A percentile compares a stretch with the other conserved stretches of the same genome.
Evolutionary conservation across 495 filamentous ascomycete genomes (phyloP).

Genomic region (Trichoderma asperelloides): DNA sequence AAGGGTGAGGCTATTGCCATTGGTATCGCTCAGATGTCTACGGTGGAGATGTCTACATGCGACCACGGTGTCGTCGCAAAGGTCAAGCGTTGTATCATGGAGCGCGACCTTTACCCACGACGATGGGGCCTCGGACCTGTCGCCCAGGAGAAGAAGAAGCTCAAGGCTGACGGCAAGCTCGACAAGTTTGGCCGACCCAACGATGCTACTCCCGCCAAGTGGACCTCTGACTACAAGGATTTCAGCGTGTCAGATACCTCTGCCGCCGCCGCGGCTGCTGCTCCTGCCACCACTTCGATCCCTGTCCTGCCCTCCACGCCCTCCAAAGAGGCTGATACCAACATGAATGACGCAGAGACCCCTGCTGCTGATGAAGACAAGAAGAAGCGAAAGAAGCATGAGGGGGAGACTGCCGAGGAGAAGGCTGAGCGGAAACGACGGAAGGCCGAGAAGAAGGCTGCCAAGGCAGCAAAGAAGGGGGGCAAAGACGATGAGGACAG

Average conservation of each 20-base stretch:
- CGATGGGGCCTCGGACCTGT: constrained; percentile 91
- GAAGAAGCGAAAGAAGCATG: constrained; percentile 79
- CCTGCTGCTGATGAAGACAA: constrained; percentile 25
- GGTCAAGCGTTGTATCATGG: constrained; percentile 98
- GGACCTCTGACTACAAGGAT: constrained; percentile 85
- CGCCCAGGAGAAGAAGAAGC: constrained; percentile 94
- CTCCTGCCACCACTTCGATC: constrained; percentile 19
- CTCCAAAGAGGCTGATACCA: constrained; percentile 17
- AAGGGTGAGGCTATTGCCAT: constrained; percentile 98
- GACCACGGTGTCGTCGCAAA: constrained; percentile 96
- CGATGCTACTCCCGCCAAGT: constrained; percentile 82
- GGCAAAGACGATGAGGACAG: constrained; percentile 49
- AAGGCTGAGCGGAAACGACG: constrained; percentile 64
- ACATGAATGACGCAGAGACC: background rate
- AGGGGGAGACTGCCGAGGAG: constrained; percentile 70
- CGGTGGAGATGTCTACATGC: constrained; percentile 81
- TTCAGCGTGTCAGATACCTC: constrained; percentile 47
- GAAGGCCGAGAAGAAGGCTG: constrained; percentile 68
- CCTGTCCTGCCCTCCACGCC: constrained; percentile 17
- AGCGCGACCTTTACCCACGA: constrained; percentile 90
- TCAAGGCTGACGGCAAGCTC: constrained; percentile 94
- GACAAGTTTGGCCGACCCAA: constrained; percentile 94
- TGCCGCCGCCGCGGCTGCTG: constrained; percentile 16
- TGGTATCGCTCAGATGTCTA: constrained; percentile 91
- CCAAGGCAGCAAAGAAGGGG: constrained; percentile 52